These are phyloP conservation scores for Mycena filopes DNA, from an alignment of 768 basidiomycete genomes.

Conservation along the genomic window DNA sequence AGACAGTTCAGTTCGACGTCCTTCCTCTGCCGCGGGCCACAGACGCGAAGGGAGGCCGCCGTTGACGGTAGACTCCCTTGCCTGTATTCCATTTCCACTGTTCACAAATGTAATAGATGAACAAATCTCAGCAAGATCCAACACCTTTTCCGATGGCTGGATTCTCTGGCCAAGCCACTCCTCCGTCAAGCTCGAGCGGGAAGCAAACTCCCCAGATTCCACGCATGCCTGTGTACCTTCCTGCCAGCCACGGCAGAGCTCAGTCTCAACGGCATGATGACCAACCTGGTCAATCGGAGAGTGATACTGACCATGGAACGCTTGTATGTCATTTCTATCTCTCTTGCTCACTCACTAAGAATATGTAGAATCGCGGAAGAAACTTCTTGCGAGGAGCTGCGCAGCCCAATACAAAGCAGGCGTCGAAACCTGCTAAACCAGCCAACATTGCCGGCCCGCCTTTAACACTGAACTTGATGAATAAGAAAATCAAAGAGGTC, in stretches of 20 bases:
- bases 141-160: constrained; percentile 6
- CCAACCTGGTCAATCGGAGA: constrained; percentile 28
- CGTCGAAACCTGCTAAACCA: not conserved
- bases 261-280: constrained; percentile 26
- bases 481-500: constrained; percentile 31
- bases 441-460: not conserved
- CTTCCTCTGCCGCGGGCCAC: constrained; percentile 8
- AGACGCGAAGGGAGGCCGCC: constrained; percentile 11
- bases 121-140: constrained; percentile 11
- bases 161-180: constrained; percentile 20
- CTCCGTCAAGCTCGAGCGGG: constrained; percentile 32
- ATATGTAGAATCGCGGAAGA: constrained; percentile 15
- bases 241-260: constrained; percentile 18
- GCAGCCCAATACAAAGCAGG: constrained; percentile 2
- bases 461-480: not conserved
- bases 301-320: constrained; percentile 30
- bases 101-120: constrained; percentile 20
- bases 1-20: constrained; percentile 25
- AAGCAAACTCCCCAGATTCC: constrained; percentile 31
- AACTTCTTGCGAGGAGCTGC: constrained; percentile 4
- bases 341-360: not conserved
- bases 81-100: not conserved
- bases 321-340: constrained; percentile 7
- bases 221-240: constrained; percentile 34
- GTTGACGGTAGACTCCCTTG: constrained; percentile 13